phyloP scores from a whole-genome alignment of 2,329 filamentous ascomycete genomes.

The Aspergillus sp. region DNA sequence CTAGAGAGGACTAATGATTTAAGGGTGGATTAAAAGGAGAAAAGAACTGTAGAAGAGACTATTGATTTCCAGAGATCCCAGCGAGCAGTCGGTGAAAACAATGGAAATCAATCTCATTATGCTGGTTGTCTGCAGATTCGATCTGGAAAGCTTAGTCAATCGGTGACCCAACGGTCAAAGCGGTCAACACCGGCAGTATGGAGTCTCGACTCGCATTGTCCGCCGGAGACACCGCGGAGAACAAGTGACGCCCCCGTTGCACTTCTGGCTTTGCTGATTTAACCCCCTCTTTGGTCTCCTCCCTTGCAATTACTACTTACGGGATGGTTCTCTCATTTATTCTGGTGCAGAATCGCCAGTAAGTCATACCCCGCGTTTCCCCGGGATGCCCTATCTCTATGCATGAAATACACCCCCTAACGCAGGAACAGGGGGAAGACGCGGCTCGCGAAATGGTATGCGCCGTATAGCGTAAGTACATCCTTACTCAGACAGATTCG shows the following conservation, averaged over 20 bases:
- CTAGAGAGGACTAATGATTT: slow-evolving; percentile 9
- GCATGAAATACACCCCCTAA: slow-evolving; percentile 22
- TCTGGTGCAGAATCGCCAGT: slow-evolving; percentile 88
- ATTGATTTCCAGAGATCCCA: too few relatives aligned
- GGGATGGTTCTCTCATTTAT: slow-evolving; percentile 77
- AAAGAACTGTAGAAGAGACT: too few relatives aligned
- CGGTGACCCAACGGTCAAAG: slow-evolving; percentile 13
- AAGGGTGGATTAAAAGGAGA: too few relatives aligned
- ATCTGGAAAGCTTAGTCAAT: not conserved
- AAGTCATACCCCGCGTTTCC: slow-evolving; percentile 25
- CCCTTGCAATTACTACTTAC: not conserved
- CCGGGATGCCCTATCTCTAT: not conserved
- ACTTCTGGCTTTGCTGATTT: not conserved
- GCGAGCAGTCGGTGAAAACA: too few relatives aligned
- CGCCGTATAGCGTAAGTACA: slow-evolving; percentile 74
- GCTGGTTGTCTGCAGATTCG: not conserved
- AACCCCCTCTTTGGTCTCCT: not conserved
- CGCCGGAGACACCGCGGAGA: slow-evolving; percentile 30
- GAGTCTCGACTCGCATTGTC: slow-evolving; percentile 27
- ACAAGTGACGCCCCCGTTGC: not conserved
- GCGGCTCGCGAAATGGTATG: slow-evolving; percentile 97
- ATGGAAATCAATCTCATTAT: not conserved
- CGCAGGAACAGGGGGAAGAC: slow-evolving; percentile 79
- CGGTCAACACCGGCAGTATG: slow-evolving; percentile 35
- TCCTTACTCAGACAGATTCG: not conserved